These are phyloP conservation scores for Chlorella sp. DNA, from an alignment of 139 green algal species.

Conservation along the genomic window DNA sequence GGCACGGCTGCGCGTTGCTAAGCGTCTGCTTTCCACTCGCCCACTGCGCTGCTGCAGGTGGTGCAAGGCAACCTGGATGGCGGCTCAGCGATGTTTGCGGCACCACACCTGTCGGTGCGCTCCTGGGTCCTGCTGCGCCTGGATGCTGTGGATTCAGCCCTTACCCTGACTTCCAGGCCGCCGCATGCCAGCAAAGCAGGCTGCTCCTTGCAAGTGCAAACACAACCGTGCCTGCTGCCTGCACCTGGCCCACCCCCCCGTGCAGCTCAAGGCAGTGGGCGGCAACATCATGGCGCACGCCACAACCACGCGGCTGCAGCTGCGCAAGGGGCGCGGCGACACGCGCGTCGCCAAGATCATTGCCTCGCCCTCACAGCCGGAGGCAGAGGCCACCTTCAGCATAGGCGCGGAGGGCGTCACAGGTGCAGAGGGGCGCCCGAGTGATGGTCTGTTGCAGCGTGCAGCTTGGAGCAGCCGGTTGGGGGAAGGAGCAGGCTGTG, in stretches of 20 bases:
- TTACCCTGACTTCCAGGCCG: too few species aligned
- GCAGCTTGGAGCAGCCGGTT: not conserved
- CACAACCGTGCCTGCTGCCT: not conserved
- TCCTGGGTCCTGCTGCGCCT: too few species aligned
- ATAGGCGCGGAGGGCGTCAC: slow-evolving; percentile 85
- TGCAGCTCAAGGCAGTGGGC: slow-evolving; percentile 95
- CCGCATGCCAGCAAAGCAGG: too few species aligned
- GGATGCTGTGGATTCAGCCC: too few species aligned
- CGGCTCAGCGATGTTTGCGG: slow-evolving; percentile 87
- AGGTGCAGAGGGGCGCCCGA: not conserved
- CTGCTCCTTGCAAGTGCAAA: not conserved
- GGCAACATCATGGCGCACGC: slow-evolving; percentile 99
- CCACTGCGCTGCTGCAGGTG: not conserved
- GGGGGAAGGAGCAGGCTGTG: too few species aligned
- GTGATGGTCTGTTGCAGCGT: not conserved
- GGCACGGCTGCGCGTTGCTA: too few species aligned
- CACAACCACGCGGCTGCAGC: slow-evolving; percentile 93
- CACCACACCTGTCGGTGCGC: slow-evolving; percentile 55
- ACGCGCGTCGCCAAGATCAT: slow-evolving; percentile 88
- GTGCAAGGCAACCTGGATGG: slow-evolving; percentile 96
- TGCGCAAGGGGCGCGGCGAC: slow-evolving; percentile 95
- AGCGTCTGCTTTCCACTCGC: not conserved
- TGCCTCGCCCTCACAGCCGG: slow-evolving; percentile 90
- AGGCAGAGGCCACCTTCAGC: slow-evolving; percentile 94
- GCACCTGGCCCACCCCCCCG: not conserved